These are phyloP conservation scores for Penicillium sp. DNA, from an alignment of 2,329 filamentous ascomycete species.

Conservation along the genomic window DNA sequence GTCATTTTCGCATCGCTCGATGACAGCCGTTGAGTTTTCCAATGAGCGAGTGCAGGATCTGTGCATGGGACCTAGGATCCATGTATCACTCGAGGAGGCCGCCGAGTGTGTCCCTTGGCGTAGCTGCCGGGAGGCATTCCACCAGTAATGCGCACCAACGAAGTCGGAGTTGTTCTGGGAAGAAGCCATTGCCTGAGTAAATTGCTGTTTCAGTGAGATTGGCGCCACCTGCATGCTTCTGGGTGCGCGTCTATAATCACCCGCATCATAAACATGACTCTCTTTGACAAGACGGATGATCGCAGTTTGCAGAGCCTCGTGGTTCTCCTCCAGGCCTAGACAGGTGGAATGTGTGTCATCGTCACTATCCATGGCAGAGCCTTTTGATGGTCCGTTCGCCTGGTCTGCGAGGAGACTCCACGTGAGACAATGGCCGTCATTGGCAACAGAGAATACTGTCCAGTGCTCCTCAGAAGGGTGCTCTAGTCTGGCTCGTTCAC, in stretches of 20 bases:
- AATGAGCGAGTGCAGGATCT: slow-evolving; percentile 53
- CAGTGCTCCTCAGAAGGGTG: slow-evolving; percentile 84
- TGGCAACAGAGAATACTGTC: slow-evolving; percentile 79
- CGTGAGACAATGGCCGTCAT: slow-evolving; percentile 73
- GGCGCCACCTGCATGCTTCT: slow-evolving; percentile 13
- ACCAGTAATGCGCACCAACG: slow-evolving; percentile 82
- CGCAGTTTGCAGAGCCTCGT: slow-evolving; percentile 79
- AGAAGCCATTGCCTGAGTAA: slow-evolving; percentile 74
- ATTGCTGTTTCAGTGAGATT: slow-evolving; percentile 43
- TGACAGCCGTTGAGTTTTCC: slow-evolving; percentile 39
- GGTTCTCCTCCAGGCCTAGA: slow-evolving; percentile 74
- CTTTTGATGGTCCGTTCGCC: slow-evolving; percentile 61
- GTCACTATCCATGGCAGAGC: slow-evolving; percentile 63
- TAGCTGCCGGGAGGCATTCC: slow-evolving; percentile 79
- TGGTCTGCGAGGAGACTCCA: slow-evolving; percentile 65
- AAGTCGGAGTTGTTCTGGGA: slow-evolving; percentile 82
- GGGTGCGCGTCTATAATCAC: slow-evolving; percentile 27
- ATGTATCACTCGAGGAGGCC: slow-evolving; percentile 67
- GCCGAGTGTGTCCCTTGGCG: slow-evolving; percentile 63
- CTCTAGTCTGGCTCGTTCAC: slow-evolving; percentile 62
- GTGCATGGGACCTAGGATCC: slow-evolving; percentile 75
- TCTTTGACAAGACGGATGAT: slow-evolving; percentile 82
- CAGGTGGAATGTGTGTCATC: slow-evolving; percentile 44
- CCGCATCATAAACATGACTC: slow-evolving; percentile 75
- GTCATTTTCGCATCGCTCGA: slow-evolving; percentile 46